These are phyloP conservation scores for Psidium friedrichsthalianum DNA, from an alignment of 345 rosid genomes.

Conservation along the genomic window DNA sequence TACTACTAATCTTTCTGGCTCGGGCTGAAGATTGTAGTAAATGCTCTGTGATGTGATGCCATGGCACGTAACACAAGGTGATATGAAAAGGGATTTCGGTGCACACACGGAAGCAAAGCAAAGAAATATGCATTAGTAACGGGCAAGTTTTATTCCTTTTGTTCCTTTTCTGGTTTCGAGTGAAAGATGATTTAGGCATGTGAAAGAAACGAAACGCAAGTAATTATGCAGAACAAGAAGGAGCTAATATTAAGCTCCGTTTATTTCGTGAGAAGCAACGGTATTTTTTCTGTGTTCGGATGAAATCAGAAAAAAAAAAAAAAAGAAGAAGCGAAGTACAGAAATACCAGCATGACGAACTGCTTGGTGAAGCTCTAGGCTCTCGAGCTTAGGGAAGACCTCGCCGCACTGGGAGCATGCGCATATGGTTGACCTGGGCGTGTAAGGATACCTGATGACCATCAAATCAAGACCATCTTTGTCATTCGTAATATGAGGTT, in stretches of 20 bases:
- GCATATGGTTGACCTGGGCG: conserved; percentile 58
- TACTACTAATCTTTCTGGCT: background rate
- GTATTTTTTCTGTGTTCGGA: too few species aligned
- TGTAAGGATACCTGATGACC: conserved; percentile 40
- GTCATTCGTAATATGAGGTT: too few species aligned
- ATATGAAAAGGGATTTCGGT: background rate
- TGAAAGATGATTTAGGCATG: background rate
- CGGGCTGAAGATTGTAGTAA: background rate
- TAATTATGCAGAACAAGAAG: background rate
- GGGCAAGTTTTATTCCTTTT: background rate
- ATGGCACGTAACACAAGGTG: background rate
- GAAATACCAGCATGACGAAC: conserved; percentile 89
- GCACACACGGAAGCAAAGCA: background rate
- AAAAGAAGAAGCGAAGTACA: too few species aligned
- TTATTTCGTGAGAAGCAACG: too few species aligned
- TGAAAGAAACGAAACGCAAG: background rate
- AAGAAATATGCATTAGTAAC: background rate
- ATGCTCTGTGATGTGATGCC: background rate
- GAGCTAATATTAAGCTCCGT: too few species aligned
- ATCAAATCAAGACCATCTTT: background rate
- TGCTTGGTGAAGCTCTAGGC: conserved; percentile 93
- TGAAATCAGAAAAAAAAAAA: too few species aligned
- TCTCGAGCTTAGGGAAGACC: conserved; percentile 83
- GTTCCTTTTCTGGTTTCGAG: background rate
- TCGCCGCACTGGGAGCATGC: conserved; percentile 89